Evolutionary conservation across 306 rosid species (phyloP).

Genomic region (Castanospermum australe): DNA sequence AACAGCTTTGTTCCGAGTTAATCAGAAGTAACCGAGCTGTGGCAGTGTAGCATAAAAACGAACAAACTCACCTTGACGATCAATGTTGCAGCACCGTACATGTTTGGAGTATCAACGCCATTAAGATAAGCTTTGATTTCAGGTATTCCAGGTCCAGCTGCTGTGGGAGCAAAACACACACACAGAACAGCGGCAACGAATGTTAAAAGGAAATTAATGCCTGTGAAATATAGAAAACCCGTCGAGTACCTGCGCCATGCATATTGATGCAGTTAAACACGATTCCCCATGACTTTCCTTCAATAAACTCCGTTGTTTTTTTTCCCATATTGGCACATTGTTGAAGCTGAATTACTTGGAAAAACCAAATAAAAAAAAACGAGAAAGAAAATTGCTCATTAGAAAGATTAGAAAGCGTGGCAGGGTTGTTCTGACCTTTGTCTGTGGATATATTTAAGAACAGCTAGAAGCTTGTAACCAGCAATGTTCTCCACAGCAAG

Average conservation of each 20-base stretch:
- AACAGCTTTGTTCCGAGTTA: too few relatives aligned
- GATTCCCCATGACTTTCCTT: background rate
- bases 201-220: constrained; percentile 60
- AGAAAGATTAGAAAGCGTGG: background rate
- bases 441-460: constrained; percentile 41
- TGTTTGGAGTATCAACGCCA: constrained; percentile 88
- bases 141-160: constrained; percentile 94
- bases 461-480: constrained; percentile 77
- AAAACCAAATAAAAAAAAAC: background rate
- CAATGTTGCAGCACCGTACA: constrained; percentile 74
- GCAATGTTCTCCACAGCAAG: constrained; percentile 88
- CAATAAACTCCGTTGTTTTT: background rate
- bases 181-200: constrained; percentile 66
- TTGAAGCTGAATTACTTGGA: background rate
- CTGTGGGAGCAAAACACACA: constrained; percentile 85
- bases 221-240: constrained; percentile 60
- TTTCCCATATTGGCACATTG: background rate
- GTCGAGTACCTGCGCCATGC: constrained; percentile 53
- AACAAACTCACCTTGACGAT: constrained; percentile 69
- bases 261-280: background rate
- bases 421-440: constrained; percentile 47
- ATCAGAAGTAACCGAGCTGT: background rate
- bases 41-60: background rate
- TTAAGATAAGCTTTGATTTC: constrained; percentile 96
- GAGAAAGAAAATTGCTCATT: background rate